Conservation (phyloP, 441 rosid species). For the Arabidopsis lyrata region DNA sequence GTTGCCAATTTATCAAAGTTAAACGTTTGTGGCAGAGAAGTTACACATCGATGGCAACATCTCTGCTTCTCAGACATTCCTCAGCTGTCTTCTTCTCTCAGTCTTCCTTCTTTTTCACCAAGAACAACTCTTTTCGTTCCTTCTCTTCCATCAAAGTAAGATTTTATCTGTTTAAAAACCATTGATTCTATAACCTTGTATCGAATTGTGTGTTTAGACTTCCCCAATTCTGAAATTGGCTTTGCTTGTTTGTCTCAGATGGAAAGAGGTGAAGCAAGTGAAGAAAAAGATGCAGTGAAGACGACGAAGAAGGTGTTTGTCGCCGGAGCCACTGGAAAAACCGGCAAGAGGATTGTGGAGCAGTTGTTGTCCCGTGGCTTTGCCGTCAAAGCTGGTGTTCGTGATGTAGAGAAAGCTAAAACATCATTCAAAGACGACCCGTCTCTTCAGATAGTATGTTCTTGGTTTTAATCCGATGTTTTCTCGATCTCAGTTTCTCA, state of each 20-base stretch:
- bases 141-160: constrained; percentile 56
- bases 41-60: constrained; percentile 52
- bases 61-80: constrained; percentile 46
- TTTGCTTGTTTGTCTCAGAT: constrained; percentile 50
- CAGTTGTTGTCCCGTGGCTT: constrained; percentile 85
- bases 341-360: constrained; percentile 82
- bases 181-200: background rate
- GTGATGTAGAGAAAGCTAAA: constrained; percentile 75
- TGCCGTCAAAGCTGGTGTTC: constrained; percentile 84
- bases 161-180: background rate
- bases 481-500: background rate
- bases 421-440: constrained; percentile 59
- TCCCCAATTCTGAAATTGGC: background rate
- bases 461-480: constrained; percentile 7
- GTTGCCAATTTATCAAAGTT: background rate
- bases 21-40: constrained; percentile 7
- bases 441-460: constrained; percentile 69
- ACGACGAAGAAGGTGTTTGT: constrained; percentile 70
- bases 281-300: constrained; percentile 36
- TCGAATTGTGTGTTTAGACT: background rate
- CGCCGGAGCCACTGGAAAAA: constrained; percentile 86
- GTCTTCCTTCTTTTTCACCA: constrained; percentile 29
- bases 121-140: constrained; percentile 41
- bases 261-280: constrained; percentile 59
- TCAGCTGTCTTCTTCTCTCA: constrained; percentile 32